A percentile compares a stretch with the other conserved stretches of the same genome.
These are phyloP conservation scores for Ophiostoma piceae DNA, from an alignment of 2,329 filamentous ascomycete genomes.

Conservation along the genomic window DNA sequence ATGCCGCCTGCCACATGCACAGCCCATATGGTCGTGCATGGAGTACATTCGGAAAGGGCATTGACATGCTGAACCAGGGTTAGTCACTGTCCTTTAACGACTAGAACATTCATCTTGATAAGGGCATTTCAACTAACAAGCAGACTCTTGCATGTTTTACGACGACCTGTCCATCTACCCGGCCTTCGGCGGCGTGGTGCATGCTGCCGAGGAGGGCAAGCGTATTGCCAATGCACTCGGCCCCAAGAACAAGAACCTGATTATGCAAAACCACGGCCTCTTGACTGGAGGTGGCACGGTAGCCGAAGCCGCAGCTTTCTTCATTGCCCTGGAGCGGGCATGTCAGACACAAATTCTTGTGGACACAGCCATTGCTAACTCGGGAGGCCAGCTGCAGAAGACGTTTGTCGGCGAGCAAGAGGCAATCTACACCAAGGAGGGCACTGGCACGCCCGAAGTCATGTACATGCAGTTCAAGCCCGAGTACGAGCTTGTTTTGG, in stretches of 20 bases:
- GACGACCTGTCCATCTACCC: constrained; percentile 52
- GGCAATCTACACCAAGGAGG: constrained; percentile 31
- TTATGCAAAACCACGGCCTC: constrained; percentile 58
- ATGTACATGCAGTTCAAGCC: constrained; percentile 16
- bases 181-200: constrained; percentile 55
- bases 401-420: constrained; percentile 36
- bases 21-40: constrained; percentile 52
- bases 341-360: constrained; percentile 60
- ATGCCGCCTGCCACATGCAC: constrained; percentile 56
- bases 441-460: not conserved
- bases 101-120: not conserved
- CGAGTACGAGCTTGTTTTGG: not conserved
- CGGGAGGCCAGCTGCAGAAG: constrained; percentile 21
- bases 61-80: constrained; percentile 58
- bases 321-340: constrained; percentile 56
- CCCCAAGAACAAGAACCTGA: constrained; percentile 47
- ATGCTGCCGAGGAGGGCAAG: constrained; percentile 51
- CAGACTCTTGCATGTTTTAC: constrained; percentile 44
- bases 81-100: constrained; percentile 29
- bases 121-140: not conserved
- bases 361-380: constrained; percentile 42
- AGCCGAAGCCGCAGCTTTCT: constrained; percentile 58
- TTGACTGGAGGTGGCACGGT: constrained; percentile 56
- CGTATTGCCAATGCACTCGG: constrained; percentile 41
- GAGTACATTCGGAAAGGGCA: constrained; percentile 47